phyloP scores from a whole-genome alignment of 2,329 filamentous ascomycete genomes.

The Zasmidium cellare region DNA sequence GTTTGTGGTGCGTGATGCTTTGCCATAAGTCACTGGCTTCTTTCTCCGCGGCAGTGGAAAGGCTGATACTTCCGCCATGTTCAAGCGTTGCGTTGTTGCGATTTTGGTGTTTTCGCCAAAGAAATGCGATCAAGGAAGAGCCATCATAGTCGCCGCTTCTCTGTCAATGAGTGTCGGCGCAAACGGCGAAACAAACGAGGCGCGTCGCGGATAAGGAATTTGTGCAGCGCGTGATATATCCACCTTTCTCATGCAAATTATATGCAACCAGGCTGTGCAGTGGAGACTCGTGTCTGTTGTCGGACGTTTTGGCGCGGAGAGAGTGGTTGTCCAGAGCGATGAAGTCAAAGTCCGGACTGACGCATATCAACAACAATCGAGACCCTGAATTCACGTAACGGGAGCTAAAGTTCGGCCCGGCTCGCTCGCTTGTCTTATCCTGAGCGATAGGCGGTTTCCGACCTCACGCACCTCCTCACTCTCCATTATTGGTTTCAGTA shows the following conservation, averaged over 20 bases:
- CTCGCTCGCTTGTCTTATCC: neutral
- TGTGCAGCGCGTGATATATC: neutral
- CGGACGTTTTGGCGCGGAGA: neutral
- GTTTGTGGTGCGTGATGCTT: constrained; percentile 18
- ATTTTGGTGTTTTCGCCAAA: neutral
- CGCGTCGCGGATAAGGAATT: neutral
- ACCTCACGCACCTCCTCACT: neutral
- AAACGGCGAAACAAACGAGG: constrained; percentile 1
- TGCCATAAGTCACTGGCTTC: constrained; percentile 28
- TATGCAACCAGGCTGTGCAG: neutral
- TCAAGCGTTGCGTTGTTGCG: constrained; percentile 2
- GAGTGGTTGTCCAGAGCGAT: neutral
- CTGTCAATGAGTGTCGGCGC: neutral
- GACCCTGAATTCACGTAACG: neutral
- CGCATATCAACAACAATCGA: neutral
- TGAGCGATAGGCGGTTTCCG: constrained; percentile 5
- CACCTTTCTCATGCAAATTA: neutral
- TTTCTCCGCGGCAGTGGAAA: constrained; percentile 20
- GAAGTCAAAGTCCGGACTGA: neutral
- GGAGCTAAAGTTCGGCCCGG: neutral
- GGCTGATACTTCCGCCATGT: constrained; percentile 17
- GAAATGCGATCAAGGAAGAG: neutral
- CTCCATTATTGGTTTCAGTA: neutral
- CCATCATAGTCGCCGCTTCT: neutral
- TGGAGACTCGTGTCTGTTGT: neutral